phyloP scores from a whole-genome alignment of 73 alveolate genomes.

The Paramecium pentaurelia region DNA sequence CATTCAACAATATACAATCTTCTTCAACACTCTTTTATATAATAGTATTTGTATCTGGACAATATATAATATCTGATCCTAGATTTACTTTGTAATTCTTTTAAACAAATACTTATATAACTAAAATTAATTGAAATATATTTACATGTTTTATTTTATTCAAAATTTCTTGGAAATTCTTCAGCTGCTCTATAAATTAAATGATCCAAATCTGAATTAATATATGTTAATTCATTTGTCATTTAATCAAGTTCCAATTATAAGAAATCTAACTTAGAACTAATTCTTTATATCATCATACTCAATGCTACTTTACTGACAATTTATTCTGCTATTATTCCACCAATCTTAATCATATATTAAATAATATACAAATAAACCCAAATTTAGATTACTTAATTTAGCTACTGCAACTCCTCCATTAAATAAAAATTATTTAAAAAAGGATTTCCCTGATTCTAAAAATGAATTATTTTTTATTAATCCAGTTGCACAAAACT shows the following conservation, averaged over 20 bases:
- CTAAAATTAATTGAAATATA: background rate
- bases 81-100: background rate
- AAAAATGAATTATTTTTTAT: background rate
- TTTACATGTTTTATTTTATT: background rate
- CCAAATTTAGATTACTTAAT: background rate
- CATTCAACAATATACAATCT: background rate
- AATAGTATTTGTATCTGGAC: background rate
- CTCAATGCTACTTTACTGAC: background rate
- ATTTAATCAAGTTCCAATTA: background rate
- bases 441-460: background rate
- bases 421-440: background rate
- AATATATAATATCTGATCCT: background rate
- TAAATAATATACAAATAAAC: background rate
- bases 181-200: background rate
- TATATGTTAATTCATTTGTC: background rate
- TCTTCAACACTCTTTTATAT: background rate
- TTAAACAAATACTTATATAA: background rate
- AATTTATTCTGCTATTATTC: conserved; percentile 23
- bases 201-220: background rate
- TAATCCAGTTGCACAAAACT: conserved; percentile 14
- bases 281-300: background rate
- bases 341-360: background rate
- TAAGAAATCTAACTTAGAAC: background rate
- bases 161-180: background rate
- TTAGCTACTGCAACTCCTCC: background rate